A percentile compares a stretch with the other conserved stretches of the same genome.
phyloP scores from a whole-genome alignment of 2,329 filamentous ascomycete species.

The Hortaea sp. region DNA sequence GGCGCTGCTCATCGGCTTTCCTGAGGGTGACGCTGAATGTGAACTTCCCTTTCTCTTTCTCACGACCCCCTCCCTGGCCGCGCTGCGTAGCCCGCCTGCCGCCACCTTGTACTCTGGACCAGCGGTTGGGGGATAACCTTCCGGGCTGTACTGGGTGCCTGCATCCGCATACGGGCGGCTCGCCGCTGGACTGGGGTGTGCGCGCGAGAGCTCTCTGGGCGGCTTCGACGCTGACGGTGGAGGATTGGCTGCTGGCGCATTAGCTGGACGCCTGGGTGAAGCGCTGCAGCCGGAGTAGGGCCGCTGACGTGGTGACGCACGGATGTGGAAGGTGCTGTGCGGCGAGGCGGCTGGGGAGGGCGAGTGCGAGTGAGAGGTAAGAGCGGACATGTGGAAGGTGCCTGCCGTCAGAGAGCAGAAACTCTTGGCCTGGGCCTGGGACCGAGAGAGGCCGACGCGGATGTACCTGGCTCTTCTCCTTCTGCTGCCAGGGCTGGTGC shows the following conservation, averaged over 20 bases:
- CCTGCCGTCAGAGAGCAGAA: neutral
- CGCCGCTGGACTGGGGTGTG: neutral
- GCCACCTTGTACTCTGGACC: slow-evolving; percentile 7
- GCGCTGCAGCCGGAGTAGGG: neutral
- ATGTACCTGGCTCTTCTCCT: too few species aligned
- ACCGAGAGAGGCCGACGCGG: too few species aligned
- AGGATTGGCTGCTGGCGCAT: slow-evolving; percentile 3
- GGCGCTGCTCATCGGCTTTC: slow-evolving; percentile 11
- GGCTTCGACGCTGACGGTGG: slow-evolving; percentile 2
- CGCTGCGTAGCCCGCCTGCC: neutral
- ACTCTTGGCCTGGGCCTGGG: too few species aligned
- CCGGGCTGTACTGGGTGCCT: slow-evolving; percentile 46
- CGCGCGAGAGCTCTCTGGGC: slow-evolving; percentile 1
- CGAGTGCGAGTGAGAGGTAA: slow-evolving; percentile 18
- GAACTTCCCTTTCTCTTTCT: slow-evolving; percentile 19
- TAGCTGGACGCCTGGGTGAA: slow-evolving; percentile 3
- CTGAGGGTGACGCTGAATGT: slow-evolving; percentile 6
- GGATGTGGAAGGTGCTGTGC: slow-evolving; percentile 13
- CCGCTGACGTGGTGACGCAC: slow-evolving; percentile 6
- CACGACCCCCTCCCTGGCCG: slow-evolving; percentile 5
- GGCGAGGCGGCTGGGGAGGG: slow-evolving; percentile 22
- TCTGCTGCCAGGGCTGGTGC: neutral
- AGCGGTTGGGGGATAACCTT: slow-evolving; percentile 36
- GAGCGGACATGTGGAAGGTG: slow-evolving; percentile 16
- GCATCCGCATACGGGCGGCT: slow-evolving; percentile 31